Base-by-base conservation (phyloP, 2,329 filamentous ascomycete species). In the Penicillium sp. region DNA sequence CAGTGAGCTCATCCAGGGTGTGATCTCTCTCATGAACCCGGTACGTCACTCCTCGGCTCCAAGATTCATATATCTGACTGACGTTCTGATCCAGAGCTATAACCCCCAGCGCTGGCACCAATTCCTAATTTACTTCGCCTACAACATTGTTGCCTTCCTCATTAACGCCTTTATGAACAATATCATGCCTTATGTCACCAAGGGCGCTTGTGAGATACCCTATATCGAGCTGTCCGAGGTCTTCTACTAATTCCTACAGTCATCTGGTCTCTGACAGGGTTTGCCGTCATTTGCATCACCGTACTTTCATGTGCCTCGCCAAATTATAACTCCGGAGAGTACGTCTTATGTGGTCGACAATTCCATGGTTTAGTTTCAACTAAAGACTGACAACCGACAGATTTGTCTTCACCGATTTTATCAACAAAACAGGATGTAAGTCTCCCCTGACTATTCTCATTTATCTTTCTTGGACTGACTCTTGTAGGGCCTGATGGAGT, bases 101-200 rank as follows among this genome's bases (percentile, higher is more conserved):
- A 74, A 78, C 23, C 56, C 81, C 2, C 71, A 86, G 65, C 65
- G 82, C 4, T 90, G 87, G 85, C 87, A 91, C 63, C 85, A 89
- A 60, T 90, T 90, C 69, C 75, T 90, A 29, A 86, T 90, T 46
- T 90, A 90, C 69, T 79, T 88, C 42, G 86, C 71, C 7, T 86
- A 85, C 66, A 86, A 83, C 6, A 55, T 85, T 23, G 71, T 82
- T 16, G 84, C 84, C 3, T 83, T 89, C 55, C 53, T 82, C 46
- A 75, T 89, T 69, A 90, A 90, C 59, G 82, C 84, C 1, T 87
- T 89, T 60, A 75, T 81, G 66, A 87, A 84, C 62, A 74, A 77
- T 3, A 64, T 85, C 4, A 76, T 91, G 4, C 87, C 87, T 0
- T 77, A 80, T 13, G 77, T 90, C 61, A 90, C 86, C 66, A 85